A percentile compares a stretch with the other conserved stretches of the same genome.
Conservation (phyloP, 2,329 filamentous ascomycete genomes). For the Ophiostoma sp. region DNA sequence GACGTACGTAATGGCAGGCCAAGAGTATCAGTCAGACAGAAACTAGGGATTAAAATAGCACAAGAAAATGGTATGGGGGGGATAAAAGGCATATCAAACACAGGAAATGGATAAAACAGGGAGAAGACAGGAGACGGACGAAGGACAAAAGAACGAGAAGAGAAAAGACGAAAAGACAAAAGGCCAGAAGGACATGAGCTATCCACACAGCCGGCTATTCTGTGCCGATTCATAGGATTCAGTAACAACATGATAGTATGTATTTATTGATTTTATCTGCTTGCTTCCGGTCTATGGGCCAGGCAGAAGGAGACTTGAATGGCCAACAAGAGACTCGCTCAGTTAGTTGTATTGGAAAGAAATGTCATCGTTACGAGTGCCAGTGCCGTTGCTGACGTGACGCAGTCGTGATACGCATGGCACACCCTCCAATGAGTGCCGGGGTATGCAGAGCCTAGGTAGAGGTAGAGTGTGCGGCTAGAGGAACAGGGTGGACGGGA, state of each 20-base stretch:
- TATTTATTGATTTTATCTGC: no score
- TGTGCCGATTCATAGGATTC: neutral
- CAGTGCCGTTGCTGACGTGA: neutral
- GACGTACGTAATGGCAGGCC: constrained; percentile 1
- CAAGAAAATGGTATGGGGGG: neutral
- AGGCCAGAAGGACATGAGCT: neutral
- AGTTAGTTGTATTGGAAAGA: no score
- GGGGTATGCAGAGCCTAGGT: neutral
- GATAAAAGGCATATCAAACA: neutral
- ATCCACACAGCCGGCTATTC: neutral
- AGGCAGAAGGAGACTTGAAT: no score
- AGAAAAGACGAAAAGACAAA: neutral
- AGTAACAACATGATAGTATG: neutral
- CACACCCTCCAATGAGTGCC: constrained; percentile 19
- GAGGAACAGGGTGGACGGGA: neutral
- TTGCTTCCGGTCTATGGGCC: no score
- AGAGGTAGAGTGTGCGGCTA: neutral
- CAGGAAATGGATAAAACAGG: neutral
- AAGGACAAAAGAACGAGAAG: neutral
- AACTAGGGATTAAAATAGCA: neutral
- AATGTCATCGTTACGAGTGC: neutral
- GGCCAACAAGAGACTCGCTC: no score
- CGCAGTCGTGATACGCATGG: neutral
- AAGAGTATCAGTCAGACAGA: neutral
- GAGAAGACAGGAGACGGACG: neutral